phyloP scores from a whole-genome alignment of 768 basidiomycete genomes.

The Trametopsis cervina region DNA sequence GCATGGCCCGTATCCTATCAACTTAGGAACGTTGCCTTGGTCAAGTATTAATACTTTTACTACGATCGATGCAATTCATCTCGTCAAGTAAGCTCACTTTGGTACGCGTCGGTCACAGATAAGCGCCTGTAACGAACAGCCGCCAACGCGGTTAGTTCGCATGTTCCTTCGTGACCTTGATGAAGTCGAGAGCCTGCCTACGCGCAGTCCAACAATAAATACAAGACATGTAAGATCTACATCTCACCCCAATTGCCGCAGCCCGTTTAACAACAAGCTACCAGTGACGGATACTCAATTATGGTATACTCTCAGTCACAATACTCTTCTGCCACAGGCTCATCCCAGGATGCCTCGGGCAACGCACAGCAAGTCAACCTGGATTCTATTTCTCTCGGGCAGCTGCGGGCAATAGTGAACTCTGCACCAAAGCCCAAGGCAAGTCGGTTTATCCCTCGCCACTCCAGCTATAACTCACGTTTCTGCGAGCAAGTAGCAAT shows the following conservation, averaged over 20 bases:
- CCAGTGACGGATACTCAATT: constrained; percentile 2
- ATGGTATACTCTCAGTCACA: constrained; percentile 30
- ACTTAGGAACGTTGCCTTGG: too few relatives aligned
- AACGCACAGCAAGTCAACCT: constrained; percentile 34
- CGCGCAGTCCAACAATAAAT: neutral
- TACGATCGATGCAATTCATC: too few relatives aligned
- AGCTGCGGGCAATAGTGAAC: constrained; percentile 67
- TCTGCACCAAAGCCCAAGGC: constrained; percentile 74
- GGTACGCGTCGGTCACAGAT: neutral
- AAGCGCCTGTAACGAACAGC: neutral
- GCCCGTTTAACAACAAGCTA: neutral
- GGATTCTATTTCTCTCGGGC: constrained; percentile 76
- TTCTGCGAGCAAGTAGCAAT: constrained; percentile 48
- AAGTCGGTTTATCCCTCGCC: constrained; percentile 17
- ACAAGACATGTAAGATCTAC: neutral
- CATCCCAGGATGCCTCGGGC: constrained; percentile 24
- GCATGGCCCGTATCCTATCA: too few relatives aligned
- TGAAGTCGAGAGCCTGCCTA: neutral
- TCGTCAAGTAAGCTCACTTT: too few relatives aligned
- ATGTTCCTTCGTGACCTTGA: neutral
- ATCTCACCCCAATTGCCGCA: neutral
- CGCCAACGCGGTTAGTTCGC: neutral
- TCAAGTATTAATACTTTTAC: too few relatives aligned
- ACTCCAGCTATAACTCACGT: constrained; percentile 17
- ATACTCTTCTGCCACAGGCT: constrained; percentile 17